Conservation (phyloP, 176 grass and related monocot species). For the Saccharum officinarum region DNA sequence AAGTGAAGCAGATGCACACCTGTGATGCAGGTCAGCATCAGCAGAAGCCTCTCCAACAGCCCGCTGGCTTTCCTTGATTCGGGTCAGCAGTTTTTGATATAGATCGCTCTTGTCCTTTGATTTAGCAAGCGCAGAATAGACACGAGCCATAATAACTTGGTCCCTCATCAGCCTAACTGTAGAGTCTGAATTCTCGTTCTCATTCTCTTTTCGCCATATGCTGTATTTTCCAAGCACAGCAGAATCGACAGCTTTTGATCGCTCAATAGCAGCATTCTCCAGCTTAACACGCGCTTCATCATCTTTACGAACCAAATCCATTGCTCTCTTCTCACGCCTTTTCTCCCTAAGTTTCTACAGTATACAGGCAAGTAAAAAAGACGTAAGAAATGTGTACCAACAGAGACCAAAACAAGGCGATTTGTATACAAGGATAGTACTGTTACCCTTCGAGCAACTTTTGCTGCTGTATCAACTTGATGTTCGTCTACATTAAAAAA, state of each 20-base stretch:
- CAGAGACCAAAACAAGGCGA: conserved; percentile 17
- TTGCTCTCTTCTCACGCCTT: conserved; percentile 81
- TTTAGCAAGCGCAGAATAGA: conserved; percentile 74
- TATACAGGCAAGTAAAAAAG: conserved; percentile 16
- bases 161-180: conserved; percentile 98
- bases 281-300: conserved; percentile 84
- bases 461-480: conserved; percentile 54
- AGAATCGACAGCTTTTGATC: conserved; percentile 91
- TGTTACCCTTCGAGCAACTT: conserved; percentile 79
- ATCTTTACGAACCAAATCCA: conserved; percentile 74
- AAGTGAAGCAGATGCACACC: conserved; percentile 42
- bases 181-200: conserved; percentile 93
- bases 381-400: background rate
- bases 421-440: conserved; percentile 25
- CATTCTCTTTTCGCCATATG: conserved; percentile 95
- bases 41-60: conserved; percentile 77
- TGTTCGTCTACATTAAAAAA: conserved; percentile 55
- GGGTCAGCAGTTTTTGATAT: conserved; percentile 71
- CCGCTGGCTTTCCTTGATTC: conserved; percentile 90
- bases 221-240: conserved; percentile 96
- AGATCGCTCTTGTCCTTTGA: conserved; percentile 69
- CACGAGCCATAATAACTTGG: conserved; percentile 96
- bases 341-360: conserved; percentile 84
- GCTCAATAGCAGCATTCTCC: conserved; percentile 91
- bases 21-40: conserved; percentile 92